A percentile compares a stretch with the other conserved stretches of the same genome.
phyloP scores from a whole-genome alignment of 352 stramenopile species.

The Albugo candida region DNA sequence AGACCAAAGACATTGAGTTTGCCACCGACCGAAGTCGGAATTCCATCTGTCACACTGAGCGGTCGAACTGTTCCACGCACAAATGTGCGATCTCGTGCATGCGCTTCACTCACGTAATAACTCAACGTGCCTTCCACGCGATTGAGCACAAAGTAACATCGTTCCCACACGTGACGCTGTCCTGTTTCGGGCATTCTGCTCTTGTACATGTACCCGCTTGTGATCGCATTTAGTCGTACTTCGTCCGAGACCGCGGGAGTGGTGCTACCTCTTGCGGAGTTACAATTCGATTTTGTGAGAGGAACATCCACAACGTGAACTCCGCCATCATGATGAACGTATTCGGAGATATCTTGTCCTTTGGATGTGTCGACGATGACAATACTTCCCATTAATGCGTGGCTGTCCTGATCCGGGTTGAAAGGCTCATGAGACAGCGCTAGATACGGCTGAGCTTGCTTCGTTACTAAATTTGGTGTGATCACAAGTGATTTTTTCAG shows the following conservation, averaged over 20 bases:
- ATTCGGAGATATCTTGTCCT: conserved; percentile 67
- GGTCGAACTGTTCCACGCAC: conserved; percentile 57
- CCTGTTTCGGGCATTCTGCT: conserved; percentile 69
- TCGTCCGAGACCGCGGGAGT: conserved; percentile 8
- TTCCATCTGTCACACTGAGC: conserved; percentile 60
- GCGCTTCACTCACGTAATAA: conserved; percentile 74
- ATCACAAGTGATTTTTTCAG: conserved; percentile 59
- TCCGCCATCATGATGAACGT: conserved; percentile 53
- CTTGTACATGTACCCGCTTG: conserved; percentile 78
- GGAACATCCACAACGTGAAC: conserved; percentile 37
- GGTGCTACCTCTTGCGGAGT: too few relatives aligned
- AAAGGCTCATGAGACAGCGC: conserved; percentile 57
- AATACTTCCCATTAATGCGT: conserved; percentile 7
- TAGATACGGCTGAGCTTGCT: conserved; percentile 47
- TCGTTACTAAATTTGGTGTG: conserved; percentile 20
- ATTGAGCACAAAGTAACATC: conserved; percentile 73
- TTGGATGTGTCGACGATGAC: conserved; percentile 57
- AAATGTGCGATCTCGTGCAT: conserved; percentile 72
- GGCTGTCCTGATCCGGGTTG: conserved; percentile 27
- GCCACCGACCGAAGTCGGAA: conserved; percentile 40
- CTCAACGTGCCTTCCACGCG: conserved; percentile 46
- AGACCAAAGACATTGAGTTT: conserved; percentile 64
- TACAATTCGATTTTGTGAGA: not conserved
- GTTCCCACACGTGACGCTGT: conserved; percentile 65
- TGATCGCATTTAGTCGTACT: conserved; percentile 35